Evolutionary conservation across 192 early-diverging fungal genomes (phyloP).

Genomic region (Dissophora ornata): DNA sequence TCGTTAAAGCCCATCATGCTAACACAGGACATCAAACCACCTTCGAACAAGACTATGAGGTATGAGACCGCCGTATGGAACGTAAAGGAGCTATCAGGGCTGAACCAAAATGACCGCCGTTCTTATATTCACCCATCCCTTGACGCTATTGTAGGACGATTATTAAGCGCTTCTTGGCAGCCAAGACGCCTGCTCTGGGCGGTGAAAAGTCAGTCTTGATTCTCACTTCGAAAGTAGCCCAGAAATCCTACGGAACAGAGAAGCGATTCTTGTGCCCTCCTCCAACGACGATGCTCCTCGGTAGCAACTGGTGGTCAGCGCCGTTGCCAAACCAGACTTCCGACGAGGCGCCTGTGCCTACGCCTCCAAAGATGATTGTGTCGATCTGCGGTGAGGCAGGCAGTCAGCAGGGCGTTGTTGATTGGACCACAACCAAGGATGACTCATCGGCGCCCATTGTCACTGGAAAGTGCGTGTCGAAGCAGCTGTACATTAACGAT

Average conservation of each 20-base stretch:
- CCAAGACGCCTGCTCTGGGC: conserved; percentile 54
- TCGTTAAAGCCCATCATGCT: conserved; percentile 47
- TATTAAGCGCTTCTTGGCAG: conserved; percentile 59
- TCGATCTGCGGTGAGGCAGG: conserved; percentile 68
- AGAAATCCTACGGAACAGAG: conserved; percentile 94
- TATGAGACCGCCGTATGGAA: conserved; percentile 5
- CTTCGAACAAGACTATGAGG: conserved; percentile 44
- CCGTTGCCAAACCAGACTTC: conserved; percentile 14
- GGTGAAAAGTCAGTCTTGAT: conserved; percentile 79
- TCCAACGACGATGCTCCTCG: conserved; percentile 82
- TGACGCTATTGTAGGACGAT: conserved; percentile 51
- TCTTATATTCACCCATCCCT: too few relatives aligned
- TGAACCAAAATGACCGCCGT: too few relatives aligned
- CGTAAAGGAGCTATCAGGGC: too few relatives aligned
- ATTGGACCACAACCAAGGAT: conserved; percentile 65
- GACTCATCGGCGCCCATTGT: conserved; percentile 61
- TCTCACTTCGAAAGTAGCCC: conserved; percentile 87
- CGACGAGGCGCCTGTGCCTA: conserved; percentile 20
- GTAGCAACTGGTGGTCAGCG: conserved; percentile 75
- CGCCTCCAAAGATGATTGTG: conserved; percentile 66
- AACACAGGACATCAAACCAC: conserved; percentile 37
- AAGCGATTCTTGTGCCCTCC: conserved; percentile 92
- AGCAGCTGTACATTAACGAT: conserved; percentile 88
- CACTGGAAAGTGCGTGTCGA: conserved; percentile 81
- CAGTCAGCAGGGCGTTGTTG: conserved; percentile 63